A percentile compares a stretch with the other conserved stretches of the same genome.
Conservation (phyloP, 305 asterid species). For the Fraxinus nigra region DNA sequence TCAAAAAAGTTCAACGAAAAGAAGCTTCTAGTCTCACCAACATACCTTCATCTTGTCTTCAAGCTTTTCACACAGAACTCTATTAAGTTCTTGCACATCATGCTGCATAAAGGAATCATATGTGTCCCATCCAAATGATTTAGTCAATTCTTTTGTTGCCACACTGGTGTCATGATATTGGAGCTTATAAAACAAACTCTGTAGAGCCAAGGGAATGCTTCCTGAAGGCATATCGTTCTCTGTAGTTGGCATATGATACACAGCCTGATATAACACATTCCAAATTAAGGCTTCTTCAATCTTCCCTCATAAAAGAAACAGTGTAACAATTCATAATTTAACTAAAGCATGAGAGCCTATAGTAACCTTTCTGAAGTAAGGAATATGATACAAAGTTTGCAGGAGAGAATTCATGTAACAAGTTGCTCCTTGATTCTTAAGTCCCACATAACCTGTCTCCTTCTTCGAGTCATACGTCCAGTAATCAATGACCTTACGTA, state of each 20-base stretch:
- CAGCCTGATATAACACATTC: constrained; percentile 59
- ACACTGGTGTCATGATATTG: constrained; percentile 84
- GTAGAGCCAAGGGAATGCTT: constrained; percentile 90
- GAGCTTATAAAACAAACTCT: constrained; percentile 90
- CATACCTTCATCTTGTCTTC: constrained; percentile 95
- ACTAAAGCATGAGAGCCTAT: constrained; percentile 17
- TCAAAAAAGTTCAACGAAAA: constrained; percentile 2
- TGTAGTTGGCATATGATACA: constrained; percentile 96
- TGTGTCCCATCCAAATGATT: constrained; percentile 97
- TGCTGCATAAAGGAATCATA: constrained; percentile 95
- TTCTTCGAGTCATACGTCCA: constrained; percentile 88
- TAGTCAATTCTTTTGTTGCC: constrained; percentile 88
- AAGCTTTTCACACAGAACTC: constrained; percentile 88
- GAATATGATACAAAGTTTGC: constrained; percentile 83
- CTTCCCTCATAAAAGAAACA: constrained; percentile 19
- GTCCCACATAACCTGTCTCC: constrained; percentile 92
- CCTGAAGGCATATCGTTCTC: constrained; percentile 91
- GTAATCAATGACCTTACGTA: constrained; percentile 70
- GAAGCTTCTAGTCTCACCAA: constrained; percentile 7
- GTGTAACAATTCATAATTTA: constrained; percentile 17
- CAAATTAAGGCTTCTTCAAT: constrained; percentile 27
- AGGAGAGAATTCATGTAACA: constrained; percentile 93
- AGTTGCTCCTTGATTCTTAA: constrained; percentile 96
- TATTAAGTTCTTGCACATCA: constrained; percentile 93
- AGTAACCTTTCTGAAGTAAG: constrained; percentile 86